These are phyloP conservation scores for Baudoinia panamericana DNA, from an alignment of 495 filamentous ascomycete genomes.

Conservation along the genomic window DNA sequence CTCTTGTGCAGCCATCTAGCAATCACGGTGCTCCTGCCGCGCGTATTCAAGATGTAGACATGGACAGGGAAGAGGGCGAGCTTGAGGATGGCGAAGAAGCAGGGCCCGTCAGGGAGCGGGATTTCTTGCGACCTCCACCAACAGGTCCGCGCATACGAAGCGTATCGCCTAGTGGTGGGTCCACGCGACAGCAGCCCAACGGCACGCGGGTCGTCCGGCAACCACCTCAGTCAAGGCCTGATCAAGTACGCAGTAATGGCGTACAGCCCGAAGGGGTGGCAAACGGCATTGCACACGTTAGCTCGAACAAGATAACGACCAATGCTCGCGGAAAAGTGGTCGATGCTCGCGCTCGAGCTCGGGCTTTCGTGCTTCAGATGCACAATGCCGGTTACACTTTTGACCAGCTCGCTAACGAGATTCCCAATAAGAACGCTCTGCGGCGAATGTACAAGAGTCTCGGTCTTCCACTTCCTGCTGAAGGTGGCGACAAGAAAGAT, in stretches of 20 bases:
- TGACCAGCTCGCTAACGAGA: conserved; percentile 11
- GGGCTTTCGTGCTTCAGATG: conserved; percentile 12
- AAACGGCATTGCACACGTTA: background rate
- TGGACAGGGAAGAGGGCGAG: conserved; percentile 19
- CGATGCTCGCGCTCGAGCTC: too few species aligned
- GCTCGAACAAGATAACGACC: background rate
- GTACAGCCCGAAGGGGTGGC: background rate
- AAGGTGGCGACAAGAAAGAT: too few species aligned
- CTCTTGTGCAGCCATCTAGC: too few species aligned
- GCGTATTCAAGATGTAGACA: conserved; percentile 6
- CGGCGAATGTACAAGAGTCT: conserved; percentile 10
- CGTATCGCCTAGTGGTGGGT: background rate
- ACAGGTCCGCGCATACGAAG: conserved; percentile 11
- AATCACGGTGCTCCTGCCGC: background rate
- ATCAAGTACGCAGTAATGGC: background rate
- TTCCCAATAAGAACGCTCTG: conserved; percentile 9
- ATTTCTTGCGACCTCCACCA: conserved; percentile 13
- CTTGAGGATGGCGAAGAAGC: conserved; percentile 16
- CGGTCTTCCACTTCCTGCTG: conserved; percentile 2
- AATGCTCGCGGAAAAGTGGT: too few species aligned
- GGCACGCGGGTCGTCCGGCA: background rate
- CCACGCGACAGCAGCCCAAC: background rate
- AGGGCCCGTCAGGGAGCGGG: conserved; percentile 1
- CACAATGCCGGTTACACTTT: conserved; percentile 15
- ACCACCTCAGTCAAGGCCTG: background rate